Base-by-base conservation (phyloP, 148 eudicot species). In the Camellia japonica region DNA sequence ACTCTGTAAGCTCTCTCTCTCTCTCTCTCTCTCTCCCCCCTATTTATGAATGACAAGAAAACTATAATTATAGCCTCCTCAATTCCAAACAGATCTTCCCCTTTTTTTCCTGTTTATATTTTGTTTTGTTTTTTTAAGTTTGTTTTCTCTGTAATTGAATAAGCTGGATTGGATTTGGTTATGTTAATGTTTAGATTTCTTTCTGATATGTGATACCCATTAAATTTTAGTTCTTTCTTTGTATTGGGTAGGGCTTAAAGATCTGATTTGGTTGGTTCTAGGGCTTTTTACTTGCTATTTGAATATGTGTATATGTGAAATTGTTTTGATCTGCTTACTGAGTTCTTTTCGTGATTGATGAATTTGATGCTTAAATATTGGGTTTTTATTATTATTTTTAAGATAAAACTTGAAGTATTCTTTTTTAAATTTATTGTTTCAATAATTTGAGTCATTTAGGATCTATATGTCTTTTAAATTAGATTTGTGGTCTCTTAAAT, bases 211-310 rank as follows among this genome's bases (percentile, higher is more conserved):
- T 73, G 78, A 43, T 75, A 43, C 43, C 78, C 47, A 47, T 58
- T 19, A 43, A 10, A 61, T 46, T 19, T 1, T 19, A 61, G 18
- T 60, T 5, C 43, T 60, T 44, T 61, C 55, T 75, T 15, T 52
- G 7, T 43, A 18, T 41, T 44, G 16, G 54, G 68, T 43, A n/a
- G 23, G 67, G 44, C 14, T 20, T n/a, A 5, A 59, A 74, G 51
- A 59, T 74, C 66, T 59, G 30, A 61, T 75, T 73, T n/a, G 68
- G 68, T 61, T 20, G 61, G 61, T 9, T 75, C 54, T 75, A 60
- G 43, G 78, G 68, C 11, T 75, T 60, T 75, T 75, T 60, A 75
- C 47, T 60, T n/a, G 78, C 16, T 41, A 30, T 73, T 7, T 2
- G 7, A 9, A 41, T 23, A 13, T 52, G 10, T 41, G 77, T 18